phyloP scores from a whole-genome alignment of 805 yeast genomes.

The Wickerhamomyces xylosicus region DNA sequence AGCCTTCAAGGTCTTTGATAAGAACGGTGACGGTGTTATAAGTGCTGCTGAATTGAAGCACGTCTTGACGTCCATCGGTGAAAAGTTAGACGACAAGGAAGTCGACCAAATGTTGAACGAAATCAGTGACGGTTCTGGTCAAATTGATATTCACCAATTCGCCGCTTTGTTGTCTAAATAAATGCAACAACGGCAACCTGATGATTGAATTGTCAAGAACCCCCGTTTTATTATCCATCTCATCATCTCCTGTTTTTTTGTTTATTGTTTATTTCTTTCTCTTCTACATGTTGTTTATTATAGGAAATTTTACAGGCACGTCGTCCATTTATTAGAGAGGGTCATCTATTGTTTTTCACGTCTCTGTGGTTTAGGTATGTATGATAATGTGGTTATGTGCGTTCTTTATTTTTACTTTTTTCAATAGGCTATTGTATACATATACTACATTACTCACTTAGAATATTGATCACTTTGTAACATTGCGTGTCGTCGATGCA shows the following conservation, averaged over 20 bases:
- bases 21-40: conserved; percentile 92
- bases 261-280: not conserved
- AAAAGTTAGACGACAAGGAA: conserved; percentile 90
- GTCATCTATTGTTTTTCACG: too few relatives aligned
- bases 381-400: not conserved
- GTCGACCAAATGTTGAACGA: conserved; percentile 96
- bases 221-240: not conserved
- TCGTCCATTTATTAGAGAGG: not conserved
- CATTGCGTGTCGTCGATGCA: too few relatives aligned
- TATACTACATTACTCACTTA: too few relatives aligned
- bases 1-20: conserved; percentile 95
- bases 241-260: not conserved
- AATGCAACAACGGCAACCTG: conserved; percentile 1
- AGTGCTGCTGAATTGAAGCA: conserved; percentile 95
- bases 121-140: conserved; percentile 94
- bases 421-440: too few relatives aligned
- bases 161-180: conserved; percentile 81
- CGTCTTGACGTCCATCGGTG: conserved; percentile 96
- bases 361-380: too few relatives aligned
- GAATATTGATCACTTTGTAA: too few relatives aligned
- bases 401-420: too few relatives aligned
- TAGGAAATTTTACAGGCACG: too few relatives aligned
- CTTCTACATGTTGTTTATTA: not conserved
- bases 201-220: too few relatives aligned
- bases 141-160: conserved; percentile 93